These are phyloP conservation scores for Talaromyces sp. DNA, from an alignment of 2,329 filamentous ascomycete species.

Conservation along the genomic window DNA sequence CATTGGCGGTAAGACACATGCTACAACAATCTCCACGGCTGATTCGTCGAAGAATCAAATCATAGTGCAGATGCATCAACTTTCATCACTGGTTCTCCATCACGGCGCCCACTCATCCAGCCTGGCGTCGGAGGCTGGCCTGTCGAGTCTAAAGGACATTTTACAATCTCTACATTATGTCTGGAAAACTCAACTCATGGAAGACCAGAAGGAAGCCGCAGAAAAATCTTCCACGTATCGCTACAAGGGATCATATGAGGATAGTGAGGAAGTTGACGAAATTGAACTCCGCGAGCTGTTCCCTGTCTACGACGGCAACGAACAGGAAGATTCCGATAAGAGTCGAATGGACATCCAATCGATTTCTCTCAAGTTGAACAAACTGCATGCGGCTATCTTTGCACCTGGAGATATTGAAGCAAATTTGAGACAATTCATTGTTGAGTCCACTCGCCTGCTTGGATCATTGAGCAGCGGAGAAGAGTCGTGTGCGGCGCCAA, in stretches of 20 bases:
- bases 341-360: constrained; percentile 47
- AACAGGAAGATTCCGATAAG: constrained; percentile 32
- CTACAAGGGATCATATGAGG: constrained; percentile 73
- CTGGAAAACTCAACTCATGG: constrained; percentile 74
- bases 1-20: constrained; percentile 31
- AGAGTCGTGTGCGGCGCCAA: constrained; percentile 33
- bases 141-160: constrained; percentile 60
- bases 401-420: constrained; percentile 27
- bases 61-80: constrained; percentile 37
- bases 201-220: constrained; percentile 72
- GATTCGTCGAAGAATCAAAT: constrained; percentile 27
- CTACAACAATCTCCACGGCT: constrained; percentile 19
- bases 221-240: constrained; percentile 75
- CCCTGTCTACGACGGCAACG: constrained; percentile 65
- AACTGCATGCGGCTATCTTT: constrained; percentile 54
- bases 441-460: constrained; percentile 34
- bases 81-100: constrained; percentile 35
- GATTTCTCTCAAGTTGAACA: constrained; percentile 60
- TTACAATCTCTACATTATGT: constrained; percentile 72
- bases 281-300: constrained; percentile 78
- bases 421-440: constrained; percentile 34
- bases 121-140: constrained; percentile 43
- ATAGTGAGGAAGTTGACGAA: constrained; percentile 70
- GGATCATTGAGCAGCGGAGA: constrained; percentile 32
- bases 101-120: constrained; percentile 33